Evolutionary conservation across 192 early-diverging fungal species (phyloP), one percentile per base, ranked within the genome.

Genomic region (Rhizophagus prolifer): DNA sequence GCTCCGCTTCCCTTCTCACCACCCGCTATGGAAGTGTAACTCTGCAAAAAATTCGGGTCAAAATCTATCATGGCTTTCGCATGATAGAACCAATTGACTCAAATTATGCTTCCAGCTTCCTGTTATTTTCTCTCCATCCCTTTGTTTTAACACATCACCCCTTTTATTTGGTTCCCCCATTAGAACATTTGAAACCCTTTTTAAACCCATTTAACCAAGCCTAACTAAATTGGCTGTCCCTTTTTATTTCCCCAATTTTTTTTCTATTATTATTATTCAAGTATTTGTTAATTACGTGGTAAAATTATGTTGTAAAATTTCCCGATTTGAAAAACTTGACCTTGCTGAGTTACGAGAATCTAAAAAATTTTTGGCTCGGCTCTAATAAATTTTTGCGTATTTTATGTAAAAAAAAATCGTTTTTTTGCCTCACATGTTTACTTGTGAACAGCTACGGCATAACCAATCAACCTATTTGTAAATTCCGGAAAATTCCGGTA

Each of bases 21-120:
- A 30, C 14, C 30, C 62, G 30, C 19, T 30, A 64, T 30, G 62
- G 62, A 64, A 64, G 62, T 64, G 30, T 30, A 64, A 30, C 62
- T 25, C 59, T 64, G 62, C 62, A 63, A 63, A 62, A 62, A 16
- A 63, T 63, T 63, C 61, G 61, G 61, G 61, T 63, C 61, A 30
- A 63, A 34, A 30, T 63, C 61, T 30, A 63, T 63, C 61, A 30
- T 30, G 23, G 61, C 14, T 63, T 61, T 61, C 25, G 60, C 60
- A n/a, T 30, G 61, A 28, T 63, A 21, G n/a, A 63, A 16, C 23
- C 23, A 14, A 30, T 30, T 63, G 61, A 63, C 28, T 8, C 61
- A 63, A 62, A 63, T 30, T 30, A 63, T 63, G 28, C 61, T 63
- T 63, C 61, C 13, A 63, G 28, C 28, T 25, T 63, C 28, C 61